A percentile compares a stretch with the other conserved stretches of the same genome.
phyloP scores from a whole-genome alignment of 257 asterid species.

The Gardenia jasminoides region DNA sequence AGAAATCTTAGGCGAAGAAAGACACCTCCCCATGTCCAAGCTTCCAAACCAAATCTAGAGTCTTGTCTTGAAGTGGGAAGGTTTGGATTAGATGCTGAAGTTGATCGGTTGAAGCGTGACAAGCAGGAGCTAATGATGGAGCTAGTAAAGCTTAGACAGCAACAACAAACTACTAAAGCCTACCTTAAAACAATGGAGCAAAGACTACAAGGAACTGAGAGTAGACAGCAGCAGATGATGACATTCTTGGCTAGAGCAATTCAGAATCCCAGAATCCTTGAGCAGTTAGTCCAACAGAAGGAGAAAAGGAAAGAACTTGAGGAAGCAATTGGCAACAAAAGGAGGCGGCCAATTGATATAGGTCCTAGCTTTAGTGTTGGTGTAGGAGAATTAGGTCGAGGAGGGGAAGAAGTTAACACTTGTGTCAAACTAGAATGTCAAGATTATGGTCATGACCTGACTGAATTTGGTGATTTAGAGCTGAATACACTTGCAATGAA shows the following conservation, averaged over 20 bases:
- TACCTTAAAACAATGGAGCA: slow-evolving; percentile 35
- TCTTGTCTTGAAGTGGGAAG: slow-evolving; percentile 41
- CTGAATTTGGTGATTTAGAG: slow-evolving; percentile 21
- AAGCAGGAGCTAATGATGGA: slow-evolving; percentile 35
- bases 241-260: slow-evolving; percentile 42
- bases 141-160: slow-evolving; percentile 42
- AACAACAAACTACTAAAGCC: slow-evolving; percentile 34
- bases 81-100: slow-evolving; percentile 34
- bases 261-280: slow-evolving; percentile 28
- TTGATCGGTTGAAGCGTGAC: slow-evolving; percentile 38
- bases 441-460: slow-evolving; percentile 19
- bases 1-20: slow-evolving; percentile 40
- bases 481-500: slow-evolving; percentile 18
- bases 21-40: slow-evolving; percentile 22
- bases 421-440: slow-evolving; percentile 28
- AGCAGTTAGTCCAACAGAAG: slow-evolving; percentile 31
- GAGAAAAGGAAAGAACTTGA: slow-evolving; percentile 37
- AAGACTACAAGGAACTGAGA: slow-evolving; percentile 37
- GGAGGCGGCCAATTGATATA: slow-evolving; percentile 33
- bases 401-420: background rate
- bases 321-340: slow-evolving; percentile 34
- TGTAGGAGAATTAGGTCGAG: slow-evolving; percentile 4
- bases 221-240: slow-evolving; percentile 42
- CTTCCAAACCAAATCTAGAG: slow-evolving; percentile 21
- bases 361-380: slow-evolving; percentile 1